Conservation (phyloP, 1,284 basidiomycete species). For the Sparassis latifolia region DNA sequence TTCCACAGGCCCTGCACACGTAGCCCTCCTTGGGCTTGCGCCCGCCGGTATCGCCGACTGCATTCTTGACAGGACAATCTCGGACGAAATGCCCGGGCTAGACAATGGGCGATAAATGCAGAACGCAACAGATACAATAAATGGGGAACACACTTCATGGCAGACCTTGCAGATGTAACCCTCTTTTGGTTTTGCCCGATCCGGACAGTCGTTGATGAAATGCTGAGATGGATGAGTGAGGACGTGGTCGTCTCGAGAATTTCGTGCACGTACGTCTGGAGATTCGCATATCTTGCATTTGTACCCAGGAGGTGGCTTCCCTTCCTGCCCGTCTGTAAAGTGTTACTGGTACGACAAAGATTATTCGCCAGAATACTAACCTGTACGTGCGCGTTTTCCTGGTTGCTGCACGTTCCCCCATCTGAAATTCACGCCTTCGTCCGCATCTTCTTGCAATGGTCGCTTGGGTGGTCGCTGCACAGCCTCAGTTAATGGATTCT, state of each 20-base stretch:
- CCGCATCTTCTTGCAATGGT: constrained; percentile 31
- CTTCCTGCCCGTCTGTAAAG: constrained; percentile 29
- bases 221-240: constrained; percentile 40
- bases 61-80: constrained; percentile 77
- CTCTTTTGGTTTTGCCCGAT: constrained; percentile 69
- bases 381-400: constrained; percentile 47
- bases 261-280: constrained; percentile 44
- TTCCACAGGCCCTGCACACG: constrained; percentile 83
- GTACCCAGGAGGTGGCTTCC: constrained; percentile 64
- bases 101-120: constrained; percentile 4
- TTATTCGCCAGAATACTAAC: constrained; percentile 27
- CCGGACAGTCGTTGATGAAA: constrained; percentile 70
- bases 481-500: constrained; percentile 64
- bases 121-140: background rate
- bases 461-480: constrained; percentile 45
- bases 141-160: constrained; percentile 37
- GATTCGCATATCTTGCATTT: constrained; percentile 75
- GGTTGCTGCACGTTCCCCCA: constrained; percentile 56
- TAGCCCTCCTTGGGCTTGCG: constrained; percentile 79
- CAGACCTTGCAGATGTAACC: constrained; percentile 85
- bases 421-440: constrained; percentile 55
- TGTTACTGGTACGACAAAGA: constrained; percentile 1
- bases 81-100: constrained; percentile 79
- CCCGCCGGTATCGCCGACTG: constrained; percentile 70
- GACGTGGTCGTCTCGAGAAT: too few species aligned